phyloP scores from a whole-genome alignment of 345 rosid genomes.

The Ceriops tagal region DNA sequence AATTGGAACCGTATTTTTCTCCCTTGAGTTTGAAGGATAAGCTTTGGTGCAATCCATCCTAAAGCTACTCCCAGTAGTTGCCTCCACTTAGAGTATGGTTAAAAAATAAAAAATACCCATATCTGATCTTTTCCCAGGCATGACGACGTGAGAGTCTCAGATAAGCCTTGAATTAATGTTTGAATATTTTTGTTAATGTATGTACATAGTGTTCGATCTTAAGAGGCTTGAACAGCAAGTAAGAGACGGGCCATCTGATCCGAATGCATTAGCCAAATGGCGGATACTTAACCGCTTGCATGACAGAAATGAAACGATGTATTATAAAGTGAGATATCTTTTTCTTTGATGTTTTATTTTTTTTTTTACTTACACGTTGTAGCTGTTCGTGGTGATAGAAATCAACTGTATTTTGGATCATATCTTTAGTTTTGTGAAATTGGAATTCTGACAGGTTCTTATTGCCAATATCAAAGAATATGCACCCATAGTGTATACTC shows the following conservation, averaged over 20 bases:
- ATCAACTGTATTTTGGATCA: background rate
- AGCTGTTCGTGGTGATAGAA: background rate
- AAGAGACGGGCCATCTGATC: constrained; percentile 93
- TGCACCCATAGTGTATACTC: constrained; percentile 96
- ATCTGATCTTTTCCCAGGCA: too few relatives aligned
- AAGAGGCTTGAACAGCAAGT: constrained; percentile 91
- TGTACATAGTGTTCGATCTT: constrained; percentile 68
- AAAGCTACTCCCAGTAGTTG: too few relatives aligned
- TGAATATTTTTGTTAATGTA: constrained; percentile 4
- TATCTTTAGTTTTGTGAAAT: constrained; percentile 6
- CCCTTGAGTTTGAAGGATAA: too few relatives aligned
- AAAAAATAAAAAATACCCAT: too few relatives aligned
- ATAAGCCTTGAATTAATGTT: too few relatives aligned
- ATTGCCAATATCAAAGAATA: constrained; percentile 88
- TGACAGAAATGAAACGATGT: constrained; percentile 96
- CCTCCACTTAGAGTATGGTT: too few relatives aligned
- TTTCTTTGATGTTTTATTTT: too few relatives aligned
- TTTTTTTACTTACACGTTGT: background rate
- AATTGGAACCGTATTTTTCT: too few relatives aligned
- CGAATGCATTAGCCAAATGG: constrained; percentile 91
- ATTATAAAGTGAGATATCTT: constrained; percentile 53
- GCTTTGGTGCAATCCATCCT: too few relatives aligned
- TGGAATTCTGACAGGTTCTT: constrained; percentile 55
- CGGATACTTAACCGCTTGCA: constrained; percentile 92
- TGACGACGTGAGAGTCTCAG: too few relatives aligned